These are phyloP conservation scores for Saccharomyces mikatae DNA, from an alignment of 805 yeast genomes.

Conservation along the genomic window DNA sequence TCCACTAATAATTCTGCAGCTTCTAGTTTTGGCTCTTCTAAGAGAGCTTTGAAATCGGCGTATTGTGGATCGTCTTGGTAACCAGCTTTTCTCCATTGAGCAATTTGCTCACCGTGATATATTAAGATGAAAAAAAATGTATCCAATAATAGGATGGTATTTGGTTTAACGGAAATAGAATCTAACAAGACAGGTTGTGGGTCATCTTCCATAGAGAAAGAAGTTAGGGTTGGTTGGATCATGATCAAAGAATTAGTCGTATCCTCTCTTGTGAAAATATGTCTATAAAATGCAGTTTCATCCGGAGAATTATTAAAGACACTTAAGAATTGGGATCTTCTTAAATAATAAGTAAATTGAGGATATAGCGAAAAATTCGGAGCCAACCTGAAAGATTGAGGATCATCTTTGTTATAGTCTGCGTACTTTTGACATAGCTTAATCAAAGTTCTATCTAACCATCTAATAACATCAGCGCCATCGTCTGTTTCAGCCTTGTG, in stretches of 20 bases:
- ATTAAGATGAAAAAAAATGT: slow-evolving; percentile 95
- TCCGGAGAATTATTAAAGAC: slow-evolving; percentile 98
- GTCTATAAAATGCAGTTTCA: slow-evolving; percentile 96
- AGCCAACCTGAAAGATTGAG: slow-evolving; percentile 71
- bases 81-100: slow-evolving; percentile 93
- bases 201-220: slow-evolving; percentile 75
- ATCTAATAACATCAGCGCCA: slow-evolving; percentile 85
- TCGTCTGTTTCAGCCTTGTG: slow-evolving; percentile 76
- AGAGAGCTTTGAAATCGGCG: slow-evolving; percentile 74
- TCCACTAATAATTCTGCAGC: slow-evolving; percentile 88
- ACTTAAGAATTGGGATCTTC: slow-evolving; percentile 92
- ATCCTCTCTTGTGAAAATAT: slow-evolving; percentile 83
- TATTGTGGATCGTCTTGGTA: slow-evolving; percentile 89
- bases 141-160: slow-evolving; percentile 78
- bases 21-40: slow-evolving; percentile 84
- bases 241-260: slow-evolving; percentile 86
- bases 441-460: slow-evolving; percentile 90
- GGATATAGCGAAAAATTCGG: slow-evolving; percentile 85
- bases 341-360: slow-evolving; percentile 88
- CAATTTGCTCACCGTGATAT: slow-evolving; percentile 90
- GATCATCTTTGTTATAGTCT: slow-evolving; percentile 82
- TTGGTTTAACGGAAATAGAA: slow-evolving; percentile 85
- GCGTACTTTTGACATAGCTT: slow-evolving; percentile 89
- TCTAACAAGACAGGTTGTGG: slow-evolving; percentile 90
- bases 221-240: slow-evolving; percentile 94